phyloP scores from a whole-genome alignment of 2,329 filamentous ascomycete genomes.

The Westerdykella aurantiaca region DNA sequence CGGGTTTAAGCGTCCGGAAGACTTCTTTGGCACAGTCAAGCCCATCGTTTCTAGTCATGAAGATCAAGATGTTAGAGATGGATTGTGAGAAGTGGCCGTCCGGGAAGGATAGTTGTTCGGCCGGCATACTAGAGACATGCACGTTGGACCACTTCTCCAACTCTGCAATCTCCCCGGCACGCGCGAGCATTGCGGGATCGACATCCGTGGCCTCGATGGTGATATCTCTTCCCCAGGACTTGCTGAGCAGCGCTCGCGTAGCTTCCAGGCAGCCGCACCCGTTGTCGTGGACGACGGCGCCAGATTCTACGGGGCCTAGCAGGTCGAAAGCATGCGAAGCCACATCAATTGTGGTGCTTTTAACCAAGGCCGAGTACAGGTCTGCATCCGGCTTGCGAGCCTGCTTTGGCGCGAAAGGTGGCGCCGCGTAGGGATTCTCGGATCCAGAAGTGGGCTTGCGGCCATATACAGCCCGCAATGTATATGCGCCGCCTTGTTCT shows the following conservation, averaged over 20 bases:
- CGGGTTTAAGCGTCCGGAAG: slow-evolving; percentile 13
- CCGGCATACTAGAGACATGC: slow-evolving; percentile 18
- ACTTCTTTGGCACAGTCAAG: slow-evolving; percentile 8
- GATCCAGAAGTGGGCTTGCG: too few relatives aligned
- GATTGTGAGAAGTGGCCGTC: slow-evolving; percentile 8
- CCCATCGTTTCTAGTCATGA: slow-evolving; percentile 10
- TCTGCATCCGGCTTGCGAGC: too few relatives aligned
- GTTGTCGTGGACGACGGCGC: slow-evolving; percentile 6
- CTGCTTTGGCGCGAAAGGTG: too few relatives aligned
- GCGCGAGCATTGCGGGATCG: too few relatives aligned
- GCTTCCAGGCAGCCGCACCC: slow-evolving; percentile 5
- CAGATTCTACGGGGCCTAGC: neutral
- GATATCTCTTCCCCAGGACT: neutral
- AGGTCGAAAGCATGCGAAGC: too few relatives aligned
- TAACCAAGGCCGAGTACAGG: too few relatives aligned
- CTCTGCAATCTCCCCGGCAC: too few relatives aligned
- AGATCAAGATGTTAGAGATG: slow-evolving; percentile 6
- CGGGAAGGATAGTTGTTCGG: slow-evolving; percentile 50
- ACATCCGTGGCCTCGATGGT: neutral
- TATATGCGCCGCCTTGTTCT: too few relatives aligned
- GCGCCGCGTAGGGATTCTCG: too few relatives aligned
- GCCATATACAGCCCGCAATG: too few relatives aligned
- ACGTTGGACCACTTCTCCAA: too few relatives aligned
- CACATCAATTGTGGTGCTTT: too few relatives aligned
- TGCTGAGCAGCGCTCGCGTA: neutral